A percentile compares a stretch with the other conserved stretches of the same genome.
Conservation (phyloP, 306 rosid species). For the Corylus americana region DNA sequence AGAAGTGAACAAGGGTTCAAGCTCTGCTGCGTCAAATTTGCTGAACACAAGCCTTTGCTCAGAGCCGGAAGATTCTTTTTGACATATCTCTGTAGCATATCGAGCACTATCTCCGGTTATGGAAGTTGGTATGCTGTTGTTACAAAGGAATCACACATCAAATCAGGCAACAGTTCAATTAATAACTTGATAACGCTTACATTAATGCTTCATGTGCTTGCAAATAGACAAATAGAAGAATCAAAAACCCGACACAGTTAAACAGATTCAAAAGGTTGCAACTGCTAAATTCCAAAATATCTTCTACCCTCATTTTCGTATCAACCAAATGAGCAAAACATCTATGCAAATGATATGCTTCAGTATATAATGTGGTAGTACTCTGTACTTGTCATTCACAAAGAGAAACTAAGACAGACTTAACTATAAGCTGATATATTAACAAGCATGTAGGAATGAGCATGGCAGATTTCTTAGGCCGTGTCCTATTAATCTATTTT, state of each 20-base stretch:
- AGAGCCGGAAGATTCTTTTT: conserved; percentile 64
- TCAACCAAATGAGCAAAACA: not conserved
- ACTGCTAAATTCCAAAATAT: not conserved
- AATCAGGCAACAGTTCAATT: not conserved
- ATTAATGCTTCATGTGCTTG: not conserved
- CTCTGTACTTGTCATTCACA: not conserved
- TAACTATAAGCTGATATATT: not conserved
- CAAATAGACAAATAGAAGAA: not conserved
- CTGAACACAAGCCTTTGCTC: conserved; percentile 66
- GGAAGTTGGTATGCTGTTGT: conserved; percentile 74
- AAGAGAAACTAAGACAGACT: not conserved
- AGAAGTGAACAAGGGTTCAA: conserved; percentile 54
- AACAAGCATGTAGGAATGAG: not conserved
- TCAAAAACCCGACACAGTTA: not conserved
- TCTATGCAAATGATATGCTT: not conserved
- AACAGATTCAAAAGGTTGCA: not conserved
- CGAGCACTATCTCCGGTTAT: conserved; percentile 43
- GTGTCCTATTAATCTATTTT: not conserved
- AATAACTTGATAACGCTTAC: not conserved
- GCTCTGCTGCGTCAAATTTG: conserved; percentile 71
- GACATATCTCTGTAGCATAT: conserved; percentile 82
- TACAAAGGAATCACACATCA: not conserved
- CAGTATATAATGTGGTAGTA: not conserved
- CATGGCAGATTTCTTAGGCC: not conserved
- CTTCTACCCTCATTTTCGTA: not conserved